Evolutionary conservation across 495 filamentous ascomycete species (phyloP).

Genomic region (Penicillium riverlandense): DNA sequence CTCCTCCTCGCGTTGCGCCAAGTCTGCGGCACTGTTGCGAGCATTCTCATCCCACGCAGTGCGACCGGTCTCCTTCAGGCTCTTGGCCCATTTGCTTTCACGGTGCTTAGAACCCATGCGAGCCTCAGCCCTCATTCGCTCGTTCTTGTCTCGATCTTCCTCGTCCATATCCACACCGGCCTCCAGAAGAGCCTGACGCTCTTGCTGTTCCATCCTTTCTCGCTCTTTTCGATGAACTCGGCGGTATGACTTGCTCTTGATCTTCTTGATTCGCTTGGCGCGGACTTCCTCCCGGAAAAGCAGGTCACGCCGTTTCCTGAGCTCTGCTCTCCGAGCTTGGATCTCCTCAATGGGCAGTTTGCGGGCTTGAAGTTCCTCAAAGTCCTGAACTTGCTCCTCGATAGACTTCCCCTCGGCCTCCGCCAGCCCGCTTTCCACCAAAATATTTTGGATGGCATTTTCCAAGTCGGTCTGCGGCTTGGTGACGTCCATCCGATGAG

Average conservation of each 20-base stretch:
- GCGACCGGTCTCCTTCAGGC: conserved; percentile 68
- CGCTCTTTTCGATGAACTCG: conserved; percentile 85
- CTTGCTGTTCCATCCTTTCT: conserved; percentile 62
- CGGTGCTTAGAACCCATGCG: conserved; percentile 83
- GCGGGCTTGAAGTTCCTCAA: conserved; percentile 62
- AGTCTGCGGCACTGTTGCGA: conserved; percentile 66
- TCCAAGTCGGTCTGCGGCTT: conserved; percentile 75
- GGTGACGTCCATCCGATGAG: conserved; percentile 36
- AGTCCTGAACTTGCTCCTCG: conserved; percentile 58
- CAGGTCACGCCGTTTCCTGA: conserved; percentile 74
- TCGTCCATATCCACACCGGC: conserved; percentile 65
- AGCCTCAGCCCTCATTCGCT: conserved; percentile 75
- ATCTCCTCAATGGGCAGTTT: conserved; percentile 65
- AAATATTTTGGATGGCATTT: conserved; percentile 72
- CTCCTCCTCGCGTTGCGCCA: conserved; percentile 81
- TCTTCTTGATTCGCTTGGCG: conserved; percentile 92
- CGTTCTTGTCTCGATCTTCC: conserved; percentile 70
- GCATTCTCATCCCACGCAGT: conserved; percentile 81
- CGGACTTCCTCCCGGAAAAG: conserved; percentile 86
- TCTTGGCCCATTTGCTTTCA: conserved; percentile 94
- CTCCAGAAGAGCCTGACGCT: conserved; percentile 58
- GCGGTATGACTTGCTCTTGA: conserved; percentile 91
- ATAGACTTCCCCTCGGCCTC: conserved; percentile 48
- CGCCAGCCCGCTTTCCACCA: conserved; percentile 78
- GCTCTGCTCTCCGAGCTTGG: conserved; percentile 62